Conservation (phyloP, 2,329 filamentous ascomycete genomes). For the Pseudonectria foliicola region DNA sequence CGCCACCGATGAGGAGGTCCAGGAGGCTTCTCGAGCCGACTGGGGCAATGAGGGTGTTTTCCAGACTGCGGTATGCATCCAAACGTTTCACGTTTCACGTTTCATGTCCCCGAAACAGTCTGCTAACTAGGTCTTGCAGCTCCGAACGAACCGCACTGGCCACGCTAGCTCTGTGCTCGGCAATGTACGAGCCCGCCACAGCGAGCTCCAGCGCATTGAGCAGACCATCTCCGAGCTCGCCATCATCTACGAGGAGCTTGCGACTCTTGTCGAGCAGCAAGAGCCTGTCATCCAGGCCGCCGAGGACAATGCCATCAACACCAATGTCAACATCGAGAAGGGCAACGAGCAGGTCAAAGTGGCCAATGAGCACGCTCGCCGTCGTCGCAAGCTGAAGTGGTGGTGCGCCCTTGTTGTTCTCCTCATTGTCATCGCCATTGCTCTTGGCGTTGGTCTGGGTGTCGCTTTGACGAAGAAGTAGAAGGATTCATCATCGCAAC, state of each 20-base stretch:
- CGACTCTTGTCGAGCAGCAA: slow-evolving; percentile 66
- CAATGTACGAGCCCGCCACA: slow-evolving; percentile 74
- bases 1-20: slow-evolving; percentile 65
- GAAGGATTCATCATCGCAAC: slow-evolving; percentile 1
- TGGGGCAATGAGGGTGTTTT: slow-evolving; percentile 77
- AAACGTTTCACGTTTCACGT: slow-evolving; percentile 1
- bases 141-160: slow-evolving; percentile 66
- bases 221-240: slow-evolving; percentile 64
- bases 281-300: slow-evolving; percentile 55
- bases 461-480: slow-evolving; percentile 32
- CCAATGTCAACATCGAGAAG: slow-evolving; percentile 58
- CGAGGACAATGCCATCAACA: slow-evolving; percentile 59
- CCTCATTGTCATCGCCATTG: slow-evolving; percentile 50
- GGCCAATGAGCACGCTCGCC: slow-evolving; percentile 59
- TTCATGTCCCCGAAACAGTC: not conserved
- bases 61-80: slow-evolving; percentile 63
- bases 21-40: slow-evolving; percentile 60
- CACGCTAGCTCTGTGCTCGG: slow-evolving; percentile 68
- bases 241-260: slow-evolving; percentile 65
- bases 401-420: slow-evolving; percentile 60
- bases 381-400: slow-evolving; percentile 73
- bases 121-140: slow-evolving; percentile 36
- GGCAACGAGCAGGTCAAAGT: slow-evolving; percentile 63
- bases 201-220: slow-evolving; percentile 76
- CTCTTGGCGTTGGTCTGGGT: slow-evolving; percentile 47